Evolutionary conservation across 352 stramenopile species (phyloP).

Genomic region (Phytophthora pini): DNA sequence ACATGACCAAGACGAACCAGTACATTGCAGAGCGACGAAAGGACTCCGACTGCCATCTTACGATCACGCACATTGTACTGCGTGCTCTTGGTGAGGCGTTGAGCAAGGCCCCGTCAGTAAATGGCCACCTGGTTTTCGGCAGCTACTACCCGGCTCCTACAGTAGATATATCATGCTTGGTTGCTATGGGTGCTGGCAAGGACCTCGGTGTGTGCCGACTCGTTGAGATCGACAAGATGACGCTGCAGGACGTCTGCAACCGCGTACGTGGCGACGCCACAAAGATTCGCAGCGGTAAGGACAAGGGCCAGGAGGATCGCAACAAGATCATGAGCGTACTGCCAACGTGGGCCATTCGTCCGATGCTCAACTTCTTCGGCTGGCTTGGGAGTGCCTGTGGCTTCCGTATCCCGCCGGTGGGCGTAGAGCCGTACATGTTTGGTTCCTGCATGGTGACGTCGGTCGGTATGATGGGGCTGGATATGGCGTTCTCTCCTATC

Average conservation of each 20-base stretch:
- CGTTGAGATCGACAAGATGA: conserved; percentile 59
- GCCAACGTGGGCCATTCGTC: conserved; percentile 62
- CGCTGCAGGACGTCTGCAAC: conserved; percentile 53
- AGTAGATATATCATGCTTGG: conserved; percentile 72
- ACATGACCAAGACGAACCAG: conserved; percentile 65
- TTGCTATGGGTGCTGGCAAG: conserved; percentile 63
- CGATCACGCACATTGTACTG: conserved; percentile 75
- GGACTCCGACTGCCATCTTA: conserved; percentile 57
- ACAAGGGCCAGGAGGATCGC: conserved; percentile 63
- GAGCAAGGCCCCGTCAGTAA: conserved; percentile 60
- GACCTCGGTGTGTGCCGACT: conserved; percentile 67
- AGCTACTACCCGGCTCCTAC: conserved; percentile 71
- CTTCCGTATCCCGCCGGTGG: conserved; percentile 56
- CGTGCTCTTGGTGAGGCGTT: conserved; percentile 61
- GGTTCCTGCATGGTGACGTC: conserved; percentile 76
- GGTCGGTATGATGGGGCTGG: conserved; percentile 74
- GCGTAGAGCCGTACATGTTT: conserved; percentile 79
- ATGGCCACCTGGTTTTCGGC: conserved; percentile 76
- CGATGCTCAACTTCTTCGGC: conserved; percentile 60
- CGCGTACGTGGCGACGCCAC: conserved; percentile 53
- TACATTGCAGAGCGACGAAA: conserved; percentile 69
- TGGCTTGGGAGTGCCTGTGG: conserved; percentile 71
- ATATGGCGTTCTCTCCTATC: conserved; percentile 71
- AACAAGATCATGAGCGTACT: conserved; percentile 71
- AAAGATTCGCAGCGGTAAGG: conserved; percentile 61